Evolutionary conservation across 169 alveolate genomes (phyloP), one percentile per base, ranked within the genome.

Genomic region (Cryptosporidium viatorum): DNA sequence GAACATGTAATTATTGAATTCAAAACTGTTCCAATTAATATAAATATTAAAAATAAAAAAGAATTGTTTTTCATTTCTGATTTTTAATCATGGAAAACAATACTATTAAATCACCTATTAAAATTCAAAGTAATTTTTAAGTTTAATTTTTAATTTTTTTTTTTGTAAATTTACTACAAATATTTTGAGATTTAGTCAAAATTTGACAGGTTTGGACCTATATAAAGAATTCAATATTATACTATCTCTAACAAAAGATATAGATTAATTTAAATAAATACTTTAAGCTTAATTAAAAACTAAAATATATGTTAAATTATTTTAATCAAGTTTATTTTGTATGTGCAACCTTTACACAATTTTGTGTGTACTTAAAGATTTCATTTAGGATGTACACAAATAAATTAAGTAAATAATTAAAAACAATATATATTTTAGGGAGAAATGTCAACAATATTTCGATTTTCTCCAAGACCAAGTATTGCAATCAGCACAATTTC

Each of bases 391-490:
- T 41, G 35, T 26, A 69, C 50, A 69, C 37, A 69, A 37, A 18
- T n/a, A 21, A 18, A 69, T 9, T 3, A 14, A 12, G 0, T 69
- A 2, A 21, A 10, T 10, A 10, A 69, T 18, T 10, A 12, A 26
- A 41, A 41, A 14, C 1, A 9, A 41, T 8, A 9, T 41, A 35
- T 10, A 9, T 16, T 31, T 41, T 69, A 16, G 6, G 18, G 51
- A 71, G 48, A 29, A 73, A 73, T 73, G 71, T 35, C 71, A 21
- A 35, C 67, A 37, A 33, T 73, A 39, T 73, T 73, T 59, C 39
- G 70, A 59, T 52, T 73, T 23, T n/a, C 70, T 45, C 50, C 86
- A 26, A 55, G 60, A 55, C 12, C 86, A 33, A 55, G 59, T 55
- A 55, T 35, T n/a, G 71, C 86, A 73, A n/a, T 73, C 9, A 16